Conservation (phyloP, 2,329 filamentous ascomycete species). For the Berkeleyomyces rouxiae region DNA sequence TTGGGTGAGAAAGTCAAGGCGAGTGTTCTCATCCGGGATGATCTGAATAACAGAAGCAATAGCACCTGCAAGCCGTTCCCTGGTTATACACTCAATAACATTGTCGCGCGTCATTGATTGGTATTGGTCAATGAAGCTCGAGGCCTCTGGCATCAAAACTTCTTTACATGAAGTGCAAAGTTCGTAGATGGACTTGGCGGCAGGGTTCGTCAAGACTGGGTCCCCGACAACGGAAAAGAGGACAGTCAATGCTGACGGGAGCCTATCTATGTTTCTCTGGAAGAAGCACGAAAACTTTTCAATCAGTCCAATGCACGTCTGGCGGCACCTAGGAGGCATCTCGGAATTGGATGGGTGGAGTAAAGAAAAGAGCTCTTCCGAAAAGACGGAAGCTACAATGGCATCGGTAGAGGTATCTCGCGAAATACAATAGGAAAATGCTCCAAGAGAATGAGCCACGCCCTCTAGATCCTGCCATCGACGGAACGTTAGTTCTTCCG, state of each 20-base stretch:
- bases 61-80: constrained; percentile 51
- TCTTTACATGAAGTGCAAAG: constrained; percentile 61
- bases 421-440: constrained; percentile 47
- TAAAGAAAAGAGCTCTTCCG: constrained; percentile 23
- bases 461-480: constrained; percentile 45
- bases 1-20: constrained; percentile 26
- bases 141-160: constrained; percentile 49
- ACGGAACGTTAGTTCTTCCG: constrained; percentile 20
- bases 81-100: constrained; percentile 32
- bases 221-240: constrained; percentile 55
- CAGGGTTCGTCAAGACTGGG: constrained; percentile 43
- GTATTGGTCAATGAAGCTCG: constrained; percentile 56
- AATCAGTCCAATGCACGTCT: constrained; percentile 53
- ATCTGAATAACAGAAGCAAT: constrained; percentile 56
- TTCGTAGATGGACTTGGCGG: constrained; percentile 56
- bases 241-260: constrained; percentile 56
- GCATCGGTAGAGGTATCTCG: constrained; percentile 42
- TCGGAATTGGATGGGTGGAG: constrained; percentile 21
- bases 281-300: constrained; percentile 65
- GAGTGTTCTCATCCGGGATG: constrained; percentile 38
- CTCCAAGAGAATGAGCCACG: constrained; percentile 45
- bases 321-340: constrained; percentile 45
- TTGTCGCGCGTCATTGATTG: constrained; percentile 37
- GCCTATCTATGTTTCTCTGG: constrained; percentile 46
- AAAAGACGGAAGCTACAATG: constrained; percentile 44